These are phyloP conservation scores for Populus alba DNA, from an alignment of 345 rosid species.

Conservation along the genomic window DNA sequence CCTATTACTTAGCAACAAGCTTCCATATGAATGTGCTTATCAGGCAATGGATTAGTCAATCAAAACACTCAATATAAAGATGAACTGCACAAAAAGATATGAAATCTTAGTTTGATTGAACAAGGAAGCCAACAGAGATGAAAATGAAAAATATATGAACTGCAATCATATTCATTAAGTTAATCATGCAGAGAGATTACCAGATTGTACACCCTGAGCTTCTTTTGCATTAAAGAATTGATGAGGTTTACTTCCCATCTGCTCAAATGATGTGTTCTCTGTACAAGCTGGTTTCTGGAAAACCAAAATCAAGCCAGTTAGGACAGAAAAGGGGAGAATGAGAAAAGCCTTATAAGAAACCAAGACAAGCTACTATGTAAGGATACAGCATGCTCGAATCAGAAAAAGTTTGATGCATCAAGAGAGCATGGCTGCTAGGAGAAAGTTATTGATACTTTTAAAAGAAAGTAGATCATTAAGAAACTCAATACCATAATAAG, in stretches of 20 bases:
- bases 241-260: background rate
- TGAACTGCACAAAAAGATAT: background rate
- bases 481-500: too few species aligned
- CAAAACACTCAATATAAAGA: background rate
- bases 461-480: too few species aligned
- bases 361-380: background rate
- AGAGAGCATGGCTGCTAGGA: too few species aligned
- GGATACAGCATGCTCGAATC: too few species aligned
- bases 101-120: background rate
- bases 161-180: background rate
- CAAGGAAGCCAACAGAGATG: background rate
- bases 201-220: background rate
- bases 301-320: background rate
- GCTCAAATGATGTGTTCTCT: background rate
- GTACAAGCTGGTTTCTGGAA: background rate
- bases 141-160: background rate
- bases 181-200: background rate
- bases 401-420: too few species aligned
- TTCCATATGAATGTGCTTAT: too few species aligned
- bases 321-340: background rate
- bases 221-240: background rate
- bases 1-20: too few species aligned
- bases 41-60: background rate
- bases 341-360: background rate
- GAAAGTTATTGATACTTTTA: too few species aligned